Evolutionary conservation across 2,329 filamentous ascomycete species (phyloP).

Genomic region (Fusarium guadeloupense): DNA sequence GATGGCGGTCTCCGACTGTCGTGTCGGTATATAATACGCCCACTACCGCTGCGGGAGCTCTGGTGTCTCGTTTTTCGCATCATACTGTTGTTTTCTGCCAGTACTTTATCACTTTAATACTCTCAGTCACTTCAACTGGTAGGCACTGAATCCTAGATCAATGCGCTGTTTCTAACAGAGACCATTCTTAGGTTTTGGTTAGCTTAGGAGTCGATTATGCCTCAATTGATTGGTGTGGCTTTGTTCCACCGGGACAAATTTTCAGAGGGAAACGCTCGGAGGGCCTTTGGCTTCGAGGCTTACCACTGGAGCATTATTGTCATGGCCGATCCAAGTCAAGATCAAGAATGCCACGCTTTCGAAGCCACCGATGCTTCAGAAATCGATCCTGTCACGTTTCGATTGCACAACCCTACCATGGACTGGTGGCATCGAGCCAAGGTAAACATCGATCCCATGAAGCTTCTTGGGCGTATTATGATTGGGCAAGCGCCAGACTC

Average conservation of each 20-base stretch:
- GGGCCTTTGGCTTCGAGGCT: conserved; percentile 42
- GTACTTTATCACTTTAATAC: no score
- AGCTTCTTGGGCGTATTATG: conserved; percentile 44
- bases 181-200: background rate
- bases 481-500: conserved; percentile 39
- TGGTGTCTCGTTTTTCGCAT: no score
- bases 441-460: conserved; percentile 30
- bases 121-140: conserved; percentile 8
- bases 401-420: conserved; percentile 47
- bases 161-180: background rate
- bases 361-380: conserved; percentile 46
- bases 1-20: no score
- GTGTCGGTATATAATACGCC: no score
- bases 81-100: no score
- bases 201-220: conserved; percentile 12
- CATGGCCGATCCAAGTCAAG: conserved; percentile 31
- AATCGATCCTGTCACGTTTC: conserved; percentile 45
- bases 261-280: conserved; percentile 38
- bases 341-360: conserved; percentile 28
- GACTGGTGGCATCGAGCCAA: conserved; percentile 44
- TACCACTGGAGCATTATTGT: conserved; percentile 48
- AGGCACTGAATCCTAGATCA: background rate
- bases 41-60: no score
- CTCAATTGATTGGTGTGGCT: conserved; percentile 36
- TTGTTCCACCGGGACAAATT: conserved; percentile 43